Evolutionary conservation across 768 basidiomycete genomes (phyloP), one percentile per base, ranked within the genome.

Genomic region (Trichaptum fuscoviolaceum): DNA sequence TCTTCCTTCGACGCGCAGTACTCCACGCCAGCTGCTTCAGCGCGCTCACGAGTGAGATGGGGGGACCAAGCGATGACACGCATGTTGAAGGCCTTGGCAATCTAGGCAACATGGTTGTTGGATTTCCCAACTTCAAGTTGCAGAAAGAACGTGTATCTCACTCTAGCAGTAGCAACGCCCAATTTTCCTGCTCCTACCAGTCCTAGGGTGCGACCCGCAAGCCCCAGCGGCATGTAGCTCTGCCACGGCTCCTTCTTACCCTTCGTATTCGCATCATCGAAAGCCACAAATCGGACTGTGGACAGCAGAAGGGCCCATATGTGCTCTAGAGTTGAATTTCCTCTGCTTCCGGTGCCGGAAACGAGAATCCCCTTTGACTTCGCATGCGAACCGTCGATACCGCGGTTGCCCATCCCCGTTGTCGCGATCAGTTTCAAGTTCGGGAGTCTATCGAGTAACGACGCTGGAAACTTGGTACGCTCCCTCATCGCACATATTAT

Each of bases 401-500:
- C 82, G 8, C 73, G 74, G 69, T 89, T 88, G 34, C 69, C 64
- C 66, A 68, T 69, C 0, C 84, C 87, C 1, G 88, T 89, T 0
- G 88, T 89, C 15, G 85, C 80, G 64, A 91, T 79, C 25, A 88
- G 75, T 77, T 79, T 81, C 58, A 91, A 79, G 62, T 85, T 85
- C 7, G 87, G 87, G 35, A 91, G 77, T 58, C 79, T 78, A 64
- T 82, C 82, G 58, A 91, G 71, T 10, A 88, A 68, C 0, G 80
- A 75, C 7, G 77, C 73, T 7, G 79, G 72, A 71, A 91, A 84
- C 65, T 82, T 84, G 0, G 88, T 89, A 34, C 89, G 78, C 69
- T 90, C 89, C 63, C 88, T 78, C 87, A 89, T 89, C 3, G 87
- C 80, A 71, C 84, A 85, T 24, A 90, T 78, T 58, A 91, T 81